Conservation (phyloP, 129 eudicot species). For the Centaurea solstitialis region DNA sequence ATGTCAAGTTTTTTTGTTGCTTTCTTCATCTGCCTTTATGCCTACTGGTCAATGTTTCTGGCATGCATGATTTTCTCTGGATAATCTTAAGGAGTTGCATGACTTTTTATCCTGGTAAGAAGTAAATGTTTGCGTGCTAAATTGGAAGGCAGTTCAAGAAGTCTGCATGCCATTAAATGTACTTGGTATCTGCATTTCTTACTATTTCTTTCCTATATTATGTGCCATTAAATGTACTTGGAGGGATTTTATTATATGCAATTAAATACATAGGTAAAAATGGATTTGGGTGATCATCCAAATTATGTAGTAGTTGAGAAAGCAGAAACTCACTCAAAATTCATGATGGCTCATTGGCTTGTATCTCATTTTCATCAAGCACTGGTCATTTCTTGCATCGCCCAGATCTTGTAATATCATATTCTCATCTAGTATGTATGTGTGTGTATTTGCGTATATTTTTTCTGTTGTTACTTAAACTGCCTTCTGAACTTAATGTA, state of each 20-base stretch:
- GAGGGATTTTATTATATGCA: not conserved
- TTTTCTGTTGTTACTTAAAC: conserved; percentile 5
- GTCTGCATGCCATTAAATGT: too few relatives aligned
- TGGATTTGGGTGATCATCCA: too few relatives aligned
- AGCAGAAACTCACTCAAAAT: not conserved
- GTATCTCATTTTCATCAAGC: not conserved
- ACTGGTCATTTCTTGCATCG: not conserved
- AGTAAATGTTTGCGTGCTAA: not conserved
- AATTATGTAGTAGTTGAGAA: too few relatives aligned
- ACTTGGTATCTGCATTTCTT: not conserved
- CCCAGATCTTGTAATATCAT: not conserved
- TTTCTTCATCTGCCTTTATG: too few relatives aligned
- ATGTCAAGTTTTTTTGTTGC: too few relatives aligned
- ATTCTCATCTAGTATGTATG: not conserved
- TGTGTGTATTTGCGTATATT: not conserved
- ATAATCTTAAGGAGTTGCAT: too few relatives aligned
- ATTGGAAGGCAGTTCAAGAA: not conserved
- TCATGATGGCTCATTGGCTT: not conserved
- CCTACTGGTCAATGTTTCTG: too few relatives aligned
- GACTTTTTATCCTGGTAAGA: too few relatives aligned
- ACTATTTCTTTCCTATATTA: not conserved
- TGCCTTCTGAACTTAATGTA: conserved; percentile 25
- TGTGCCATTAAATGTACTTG: not conserved
- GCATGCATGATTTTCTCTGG: too few relatives aligned
- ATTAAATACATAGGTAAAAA: not conserved